These are phyloP conservation scores for Magnolia officinalis DNA, from an alignment of 164 flowering plant genomes.

Conservation along the genomic window DNA sequence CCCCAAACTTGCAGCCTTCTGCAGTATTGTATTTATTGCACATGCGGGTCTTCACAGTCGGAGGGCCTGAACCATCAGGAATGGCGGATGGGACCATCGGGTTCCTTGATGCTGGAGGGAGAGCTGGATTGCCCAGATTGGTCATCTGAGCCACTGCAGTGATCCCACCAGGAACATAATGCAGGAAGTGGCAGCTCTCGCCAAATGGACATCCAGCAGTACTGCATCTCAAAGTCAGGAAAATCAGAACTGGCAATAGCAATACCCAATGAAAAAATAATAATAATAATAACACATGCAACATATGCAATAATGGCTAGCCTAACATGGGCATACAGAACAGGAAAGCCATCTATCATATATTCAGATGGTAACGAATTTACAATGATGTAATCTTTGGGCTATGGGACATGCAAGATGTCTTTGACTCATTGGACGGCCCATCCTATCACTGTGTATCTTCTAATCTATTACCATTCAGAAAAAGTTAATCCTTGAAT, in stretches of 20 bases:
- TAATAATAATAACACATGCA: too few relatives aligned
- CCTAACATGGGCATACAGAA: too few relatives aligned
- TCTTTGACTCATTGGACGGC: too few relatives aligned
- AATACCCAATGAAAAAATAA: neutral
- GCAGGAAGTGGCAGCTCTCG: conserved; percentile 80
- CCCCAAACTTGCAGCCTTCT: conserved; percentile 94
- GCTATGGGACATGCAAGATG: too few relatives aligned
- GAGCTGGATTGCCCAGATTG: conserved; percentile 33
- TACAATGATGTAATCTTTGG: too few relatives aligned
- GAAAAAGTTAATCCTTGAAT: too few relatives aligned
- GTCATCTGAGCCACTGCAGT: conserved; percentile 75
- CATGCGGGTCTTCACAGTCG: conserved; percentile 49
- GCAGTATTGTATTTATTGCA: conserved; percentile 68
- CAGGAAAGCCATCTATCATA: too few relatives aligned
- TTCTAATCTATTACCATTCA: too few relatives aligned
- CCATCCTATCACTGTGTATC: too few relatives aligned
- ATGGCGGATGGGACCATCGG: conserved; percentile 29
- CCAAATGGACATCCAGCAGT: conserved; percentile 85
- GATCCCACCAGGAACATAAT: conserved; percentile 76
- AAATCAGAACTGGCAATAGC: neutral
- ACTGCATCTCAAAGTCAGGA: conserved; percentile 30
- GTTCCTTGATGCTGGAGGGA: conserved; percentile 33
- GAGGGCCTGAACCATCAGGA: conserved; percentile 36
- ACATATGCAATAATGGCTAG: too few relatives aligned
- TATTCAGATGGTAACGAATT: too few relatives aligned